A percentile compares a stretch with the other conserved stretches of the same genome.
These are phyloP conservation scores for Talaromyces sp. DNA, from an alignment of 2,329 filamentous ascomycete species.

Conservation along the genomic window DNA sequence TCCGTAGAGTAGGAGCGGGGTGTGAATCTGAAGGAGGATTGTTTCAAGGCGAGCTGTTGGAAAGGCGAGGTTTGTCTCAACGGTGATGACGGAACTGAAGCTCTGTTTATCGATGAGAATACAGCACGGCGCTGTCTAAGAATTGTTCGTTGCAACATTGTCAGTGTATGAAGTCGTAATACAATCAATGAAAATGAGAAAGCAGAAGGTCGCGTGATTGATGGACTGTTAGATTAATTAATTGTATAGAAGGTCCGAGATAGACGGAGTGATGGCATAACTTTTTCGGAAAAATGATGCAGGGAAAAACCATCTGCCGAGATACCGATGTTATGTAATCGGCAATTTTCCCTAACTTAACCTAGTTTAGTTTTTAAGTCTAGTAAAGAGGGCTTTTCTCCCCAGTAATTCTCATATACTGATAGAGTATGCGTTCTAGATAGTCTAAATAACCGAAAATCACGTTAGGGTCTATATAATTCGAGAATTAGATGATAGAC, in stretches of 20 bases:
- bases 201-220: constrained; percentile 2
- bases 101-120: constrained; percentile 33
- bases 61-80: constrained; percentile 34
- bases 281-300: constrained; percentile 14
- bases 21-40: constrained; percentile 32
- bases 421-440: too few species aligned
- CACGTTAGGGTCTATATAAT: too few species aligned
- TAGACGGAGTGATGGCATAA: not conserved
- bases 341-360: not conserved
- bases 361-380: not conserved
- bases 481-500: too few species aligned
- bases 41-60: constrained; percentile 30
- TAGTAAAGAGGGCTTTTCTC: too few species aligned
- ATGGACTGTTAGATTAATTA: not conserved
- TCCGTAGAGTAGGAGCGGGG: constrained; percentile 46
- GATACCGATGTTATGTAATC: constrained; percentile 18
- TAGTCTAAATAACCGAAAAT: too few species aligned
- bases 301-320: constrained; percentile 13
- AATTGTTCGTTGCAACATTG: constrained; percentile 43
- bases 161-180: constrained; percentile 13
- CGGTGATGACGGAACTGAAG: constrained; percentile 32
- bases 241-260: not conserved
- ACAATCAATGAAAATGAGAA: constrained; percentile 1
- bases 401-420: too few species aligned
- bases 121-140: constrained; percentile 41